Base-by-base conservation (phyloP, 2,329 filamentous ascomycete species). In the Aspergillus ochraceoroseus region DNA sequence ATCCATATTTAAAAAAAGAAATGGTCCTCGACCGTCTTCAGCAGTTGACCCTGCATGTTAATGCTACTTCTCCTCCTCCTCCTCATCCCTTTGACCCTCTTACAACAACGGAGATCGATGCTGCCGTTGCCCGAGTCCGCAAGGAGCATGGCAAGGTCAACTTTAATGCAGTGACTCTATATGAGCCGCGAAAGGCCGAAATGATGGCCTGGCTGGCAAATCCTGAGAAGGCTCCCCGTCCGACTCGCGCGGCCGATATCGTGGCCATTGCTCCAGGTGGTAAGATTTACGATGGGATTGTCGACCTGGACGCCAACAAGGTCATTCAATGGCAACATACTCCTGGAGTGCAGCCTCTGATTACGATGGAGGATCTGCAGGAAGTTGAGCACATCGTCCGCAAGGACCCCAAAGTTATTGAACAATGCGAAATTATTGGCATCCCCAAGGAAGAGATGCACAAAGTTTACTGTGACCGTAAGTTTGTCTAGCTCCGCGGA, bases 401-500 rank as follows among this genome's bases (percentile, higher is more conserved):
- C 50, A 81, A 80, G 54, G 87, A 95, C 58, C 79, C 85, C 9
- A 85, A 83, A 55, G 87, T 95, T 45, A 92, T 95, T 51, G 87
- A 95, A 65, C 88, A 95, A 64, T 95, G 89, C 57, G 77, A 76
- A 5, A 76, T 95, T 44, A 77, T 87, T 44, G 89, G 89, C 1
- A 86, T 95, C 45, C 78, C 86, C 8, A 75, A 74, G 41, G 75
- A 85, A 52, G 85, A 94, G 46, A 95, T 95, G 89, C 72, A 92
- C 72, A 95, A 95, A 67, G 86, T 95, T 32, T 95, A 94, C 70
- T 94, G 88, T 65, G 89, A 95, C 61, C 87, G 79, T 75, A 61
- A 66, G 76, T 74, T 7, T 7, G 12, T 5, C 20, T 7, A 9
- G 3, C 18, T 11, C 12, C n/a, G n/a, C n/a, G n/a, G n/a, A n/a